phyloP scores from a whole-genome alignment of 371 early-diverging fungal species.

The Umbelopsis sp. region DNA sequence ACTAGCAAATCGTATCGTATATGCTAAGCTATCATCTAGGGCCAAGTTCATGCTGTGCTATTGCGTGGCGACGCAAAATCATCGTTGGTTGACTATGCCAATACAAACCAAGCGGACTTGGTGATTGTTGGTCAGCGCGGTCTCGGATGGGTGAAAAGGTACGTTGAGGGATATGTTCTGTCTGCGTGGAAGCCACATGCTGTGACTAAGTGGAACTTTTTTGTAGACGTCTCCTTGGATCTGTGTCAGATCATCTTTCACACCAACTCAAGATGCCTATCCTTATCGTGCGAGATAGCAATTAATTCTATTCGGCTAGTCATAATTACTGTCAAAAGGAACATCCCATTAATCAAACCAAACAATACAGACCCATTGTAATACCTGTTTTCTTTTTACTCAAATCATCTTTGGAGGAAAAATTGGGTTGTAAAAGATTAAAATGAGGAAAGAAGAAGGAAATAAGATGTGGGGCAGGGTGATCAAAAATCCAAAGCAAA shows the following conservation, averaged over 20 bases:
- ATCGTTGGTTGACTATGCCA: slow-evolving; percentile 1
- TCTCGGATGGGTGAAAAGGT: slow-evolving; percentile 9
- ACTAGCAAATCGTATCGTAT: no score
- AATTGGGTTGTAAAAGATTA: no score
- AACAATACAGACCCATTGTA: no score
- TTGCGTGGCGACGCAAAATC: neutral
- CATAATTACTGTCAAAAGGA: neutral
- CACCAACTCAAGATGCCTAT: slow-evolving; percentile 8
- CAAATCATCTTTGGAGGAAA: no score
- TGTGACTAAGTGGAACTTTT: neutral
- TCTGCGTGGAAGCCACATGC: neutral
- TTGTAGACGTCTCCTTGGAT: neutral
- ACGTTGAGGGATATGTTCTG: neutral
- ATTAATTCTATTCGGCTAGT: neutral
- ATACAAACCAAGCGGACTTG: neutral
- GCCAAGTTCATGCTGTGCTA: neutral
- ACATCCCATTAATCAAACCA: no score
- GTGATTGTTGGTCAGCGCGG: slow-evolving; percentile 13
- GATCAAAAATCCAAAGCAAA: neutral
- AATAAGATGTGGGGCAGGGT: neutral
- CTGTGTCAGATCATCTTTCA: neutral
- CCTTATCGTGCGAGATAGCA: slow-evolving; percentile 11
- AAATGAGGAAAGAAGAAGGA: neutral
- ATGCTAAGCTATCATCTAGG: neutral
- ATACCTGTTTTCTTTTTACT: no score